phyloP scores from a whole-genome alignment of 2,329 filamentous ascomycete species.

The Arthrinium puccinioides region DNA sequence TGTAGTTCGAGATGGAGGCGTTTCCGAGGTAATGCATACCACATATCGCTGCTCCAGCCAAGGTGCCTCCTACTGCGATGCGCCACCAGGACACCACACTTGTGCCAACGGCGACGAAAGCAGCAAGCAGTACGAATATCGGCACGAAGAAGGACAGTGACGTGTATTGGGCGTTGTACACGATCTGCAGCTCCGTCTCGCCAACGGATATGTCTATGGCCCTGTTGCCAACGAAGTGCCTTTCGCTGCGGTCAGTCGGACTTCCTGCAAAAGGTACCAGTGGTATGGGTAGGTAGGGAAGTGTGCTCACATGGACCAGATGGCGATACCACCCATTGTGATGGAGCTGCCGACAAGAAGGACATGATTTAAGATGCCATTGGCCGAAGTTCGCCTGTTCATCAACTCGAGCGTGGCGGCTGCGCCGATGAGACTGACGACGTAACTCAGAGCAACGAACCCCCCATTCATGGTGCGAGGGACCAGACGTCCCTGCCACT shows the following conservation, averaged over 20 bases:
- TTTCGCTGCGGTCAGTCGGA: conserved; percentile 35
- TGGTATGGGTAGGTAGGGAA: neutral
- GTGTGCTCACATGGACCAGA: conserved; percentile 57
- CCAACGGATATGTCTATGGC: conserved; percentile 66
- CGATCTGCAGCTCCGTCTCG: conserved; percentile 56
- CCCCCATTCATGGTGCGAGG: conserved; percentile 46
- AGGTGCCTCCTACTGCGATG: conserved; percentile 54
- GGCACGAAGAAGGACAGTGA: conserved; percentile 74
- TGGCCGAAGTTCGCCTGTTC: conserved; percentile 64
- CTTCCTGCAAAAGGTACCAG: conserved; percentile 18
- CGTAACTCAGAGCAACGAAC: conserved; percentile 65
- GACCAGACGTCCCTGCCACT: conserved; percentile 38
- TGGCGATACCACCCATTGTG: conserved; percentile 66
- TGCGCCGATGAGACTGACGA: conserved; percentile 72
- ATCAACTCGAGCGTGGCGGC: conserved; percentile 76
- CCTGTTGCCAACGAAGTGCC: conserved; percentile 77
- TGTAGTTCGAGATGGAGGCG: conserved; percentile 72
- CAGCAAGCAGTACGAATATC: conserved; percentile 63
- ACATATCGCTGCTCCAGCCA: conserved; percentile 69
- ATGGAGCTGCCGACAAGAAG: conserved; percentile 58
- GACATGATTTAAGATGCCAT: conserved; percentile 61
- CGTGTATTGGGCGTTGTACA: conserved; percentile 66
- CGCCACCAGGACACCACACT: conserved; percentile 50
- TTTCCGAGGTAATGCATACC: conserved; percentile 90
- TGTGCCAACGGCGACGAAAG: conserved; percentile 63